Evolutionary conservation across 208 protist species (phyloP).

Genomic region (Trypanosoma theileri): DNA sequence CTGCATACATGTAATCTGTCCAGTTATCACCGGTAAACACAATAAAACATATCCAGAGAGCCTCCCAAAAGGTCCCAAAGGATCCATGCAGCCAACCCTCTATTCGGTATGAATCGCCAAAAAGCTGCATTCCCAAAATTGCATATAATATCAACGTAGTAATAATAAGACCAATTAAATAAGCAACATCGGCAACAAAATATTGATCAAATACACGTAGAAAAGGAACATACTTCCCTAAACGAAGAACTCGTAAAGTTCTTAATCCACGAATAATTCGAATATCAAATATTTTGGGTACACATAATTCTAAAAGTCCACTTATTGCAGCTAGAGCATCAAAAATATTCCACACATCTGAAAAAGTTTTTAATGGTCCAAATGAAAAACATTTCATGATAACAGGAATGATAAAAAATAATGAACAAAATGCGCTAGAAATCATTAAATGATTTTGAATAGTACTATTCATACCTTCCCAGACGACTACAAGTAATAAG

Average conservation of each 20-base stretch:
- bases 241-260: slow-evolving; percentile 44
- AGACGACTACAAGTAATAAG: slow-evolving; percentile 40
- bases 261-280: slow-evolving; percentile 31
- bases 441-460: slow-evolving; percentile 18
- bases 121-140: slow-evolving; percentile 59
- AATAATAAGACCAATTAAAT: slow-evolving; percentile 27
- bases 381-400: slow-evolving; percentile 38
- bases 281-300: slow-evolving; percentile 23
- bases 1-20: slow-evolving; percentile 33
- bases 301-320: slow-evolving; percentile 44
- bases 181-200: slow-evolving; percentile 24
- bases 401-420: slow-evolving; percentile 48
- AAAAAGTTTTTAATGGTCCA: slow-evolving; percentile 12
- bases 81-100: slow-evolving; percentile 22
- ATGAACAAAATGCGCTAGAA: slow-evolving; percentile 29
- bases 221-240: slow-evolving; percentile 26
- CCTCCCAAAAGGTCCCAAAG: slow-evolving; percentile 56
- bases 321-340: slow-evolving; percentile 39
- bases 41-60: slow-evolving; percentile 44
- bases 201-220: slow-evolving; percentile 20
- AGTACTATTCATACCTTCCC: slow-evolving; percentile 19
- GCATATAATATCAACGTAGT: slow-evolving; percentile 46
- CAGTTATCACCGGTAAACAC: slow-evolving; percentile 51
- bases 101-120: slow-evolving; percentile 24
- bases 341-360: slow-evolving; percentile 44